Percentiles rank a stretch among this genome's conserved stretches.
phyloP scores from a whole-genome alignment of 1,139 yeast species.

The Pichia cactophila region DNA sequence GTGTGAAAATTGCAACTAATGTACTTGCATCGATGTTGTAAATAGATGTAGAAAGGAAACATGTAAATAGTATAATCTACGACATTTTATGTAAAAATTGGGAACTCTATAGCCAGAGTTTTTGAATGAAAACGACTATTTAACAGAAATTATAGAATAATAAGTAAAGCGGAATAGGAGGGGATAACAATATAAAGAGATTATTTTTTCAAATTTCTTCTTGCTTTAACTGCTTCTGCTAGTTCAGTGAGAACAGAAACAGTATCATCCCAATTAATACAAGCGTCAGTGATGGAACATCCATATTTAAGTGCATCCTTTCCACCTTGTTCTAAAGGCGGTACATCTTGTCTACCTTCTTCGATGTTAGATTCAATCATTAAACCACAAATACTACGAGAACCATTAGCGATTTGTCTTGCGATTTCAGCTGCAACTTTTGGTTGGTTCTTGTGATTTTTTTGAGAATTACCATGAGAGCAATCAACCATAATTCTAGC shows the following conservation, averaged over 20 bases:
- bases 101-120: neutral
- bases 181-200: neutral
- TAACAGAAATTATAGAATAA: neutral
- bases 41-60: slow-evolving; percentile 1
- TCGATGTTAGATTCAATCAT: slow-evolving; percentile 91
- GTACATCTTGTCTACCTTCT: slow-evolving; percentile 91
- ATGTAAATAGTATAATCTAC: neutral
- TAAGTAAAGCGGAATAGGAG: neutral
- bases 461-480: slow-evolving; percentile 91
- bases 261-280: slow-evolving; percentile 86
- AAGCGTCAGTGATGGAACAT: slow-evolving; percentile 92
- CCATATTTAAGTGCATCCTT: slow-evolving; percentile 76
- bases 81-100: neutral
- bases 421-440: slow-evolving; percentile 77
- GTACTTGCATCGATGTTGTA: slow-evolving; percentile 59
- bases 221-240: slow-evolving; percentile 70
- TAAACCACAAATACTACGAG: slow-evolving; percentile 74
- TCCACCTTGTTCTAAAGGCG: slow-evolving; percentile 57
- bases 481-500: slow-evolving; percentile 94
- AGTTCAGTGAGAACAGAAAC: slow-evolving; percentile 61
- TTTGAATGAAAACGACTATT: neutral
- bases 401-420: slow-evolving; percentile 73
- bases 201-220: slow-evolving; percentile 39
- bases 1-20: slow-evolving; percentile 59
- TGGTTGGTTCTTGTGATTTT: slow-evolving; percentile 89